Base-by-base conservation (phyloP, 1,284 basidiomycete species). In the Athelia psychrophila region DNA sequence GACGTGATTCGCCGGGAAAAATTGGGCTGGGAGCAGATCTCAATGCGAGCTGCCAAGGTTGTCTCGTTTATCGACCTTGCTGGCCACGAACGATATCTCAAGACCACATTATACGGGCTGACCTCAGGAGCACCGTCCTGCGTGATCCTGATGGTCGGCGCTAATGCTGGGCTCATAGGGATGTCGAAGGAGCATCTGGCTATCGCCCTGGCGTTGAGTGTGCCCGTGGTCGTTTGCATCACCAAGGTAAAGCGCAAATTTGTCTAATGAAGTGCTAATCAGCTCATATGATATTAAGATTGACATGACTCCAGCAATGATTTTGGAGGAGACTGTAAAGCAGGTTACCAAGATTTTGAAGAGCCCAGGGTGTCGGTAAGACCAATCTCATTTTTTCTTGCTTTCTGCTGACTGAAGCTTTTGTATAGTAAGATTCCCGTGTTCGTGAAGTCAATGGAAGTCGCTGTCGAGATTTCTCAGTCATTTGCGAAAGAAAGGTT, bases 121-220 rank as follows among this genome's bases (percentile, higher is more conserved):
- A 97, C 95, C 0, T 96, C 95, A 8, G 93, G 93, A 30, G 86
- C 93, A 1, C 95, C 96, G 1, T 97, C 97, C 52, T 97, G 95
- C 68, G 94, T 98, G 16, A 86, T 98, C 58, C 77, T 99, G 49
- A 96, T 98, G 76, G 92, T 99, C 12, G 97, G 95, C 25, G 95
- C 87, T 1, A 99, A 99, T 66, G 96, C 97, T 1, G 88, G 89
- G 6, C 69, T 99, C 47, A 97, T 98, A 54, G 97, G 97, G 45
- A 98, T 98, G 96, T 95, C 92, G 24, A 98, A 98, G 68, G 94
- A 96, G 67, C 96, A 98, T 69, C 76, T 98, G 13, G 94, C 96
- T 1, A 95, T 99, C 52, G 88, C 96, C 0, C 76, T 99, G 0
- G 96, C 96, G 1, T 74, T 99, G 46, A 93, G 88, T 60, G 91